Conservation (phyloP, 2,329 filamentous ascomycete genomes). For the Ophiostoma tasmaniense region DNA sequence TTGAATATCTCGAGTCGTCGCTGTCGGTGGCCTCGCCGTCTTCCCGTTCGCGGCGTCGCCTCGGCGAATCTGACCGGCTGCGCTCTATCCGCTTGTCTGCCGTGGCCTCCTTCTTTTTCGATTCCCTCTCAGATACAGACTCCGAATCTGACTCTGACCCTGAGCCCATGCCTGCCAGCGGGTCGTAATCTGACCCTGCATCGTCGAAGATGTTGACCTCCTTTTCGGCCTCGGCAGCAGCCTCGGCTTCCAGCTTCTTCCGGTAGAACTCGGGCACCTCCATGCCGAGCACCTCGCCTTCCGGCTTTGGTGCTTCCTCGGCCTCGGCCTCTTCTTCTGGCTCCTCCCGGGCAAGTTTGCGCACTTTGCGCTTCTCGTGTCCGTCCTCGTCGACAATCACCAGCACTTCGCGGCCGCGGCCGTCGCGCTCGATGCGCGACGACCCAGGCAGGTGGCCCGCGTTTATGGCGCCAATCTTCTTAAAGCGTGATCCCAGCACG, state of each 20-base stretch:
- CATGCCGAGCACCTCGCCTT: conserved; percentile 54
- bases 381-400: conserved; percentile 60
- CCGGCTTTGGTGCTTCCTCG: conserved; percentile 33
- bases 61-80: background rate
- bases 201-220: conserved; percentile 59
- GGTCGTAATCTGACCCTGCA: conserved; percentile 59
- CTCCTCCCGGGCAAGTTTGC: conserved; percentile 33
- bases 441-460: background rate
- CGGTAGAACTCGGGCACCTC: conserved; percentile 53
- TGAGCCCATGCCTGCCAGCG: conserved; percentile 49
- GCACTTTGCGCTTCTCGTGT: conserved; percentile 56
- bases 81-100: conserved; percentile 18
- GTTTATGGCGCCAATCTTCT: conserved; percentile 50
- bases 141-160: conserved; percentile 31
- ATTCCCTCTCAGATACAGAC: conserved; percentile 16
- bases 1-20: background rate
- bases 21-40: conserved; percentile 17
- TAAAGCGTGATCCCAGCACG: conserved; percentile 51
- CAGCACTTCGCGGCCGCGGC: conserved; percentile 53
- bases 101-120: conserved; percentile 12
- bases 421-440: conserved; percentile 52
- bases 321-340: conserved; percentile 26
- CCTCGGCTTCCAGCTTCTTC: conserved; percentile 38
- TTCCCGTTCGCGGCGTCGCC: conserved; percentile 8
- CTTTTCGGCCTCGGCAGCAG: conserved; percentile 39